Evolutionary conservation across 2,329 filamentous ascomycete genomes (phyloP).

Genomic region (Penicillium sp.): DNA sequence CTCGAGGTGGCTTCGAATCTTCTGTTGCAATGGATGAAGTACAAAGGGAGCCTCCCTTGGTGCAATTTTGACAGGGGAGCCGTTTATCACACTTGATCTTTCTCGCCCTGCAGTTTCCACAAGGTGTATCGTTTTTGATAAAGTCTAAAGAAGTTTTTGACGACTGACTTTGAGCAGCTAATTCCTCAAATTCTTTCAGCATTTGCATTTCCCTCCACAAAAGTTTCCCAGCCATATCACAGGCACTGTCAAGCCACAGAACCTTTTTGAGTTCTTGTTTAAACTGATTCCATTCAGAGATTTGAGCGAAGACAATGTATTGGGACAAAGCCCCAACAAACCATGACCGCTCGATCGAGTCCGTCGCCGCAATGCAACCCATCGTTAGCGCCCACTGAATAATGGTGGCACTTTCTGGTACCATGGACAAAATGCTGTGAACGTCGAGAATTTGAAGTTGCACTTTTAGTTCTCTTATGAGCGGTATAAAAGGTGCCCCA

Average conservation of each 20-base stretch:
- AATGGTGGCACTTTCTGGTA: constrained; percentile 18
- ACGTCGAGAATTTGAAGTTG: constrained; percentile 23
- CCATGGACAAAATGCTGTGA: constrained; percentile 23
- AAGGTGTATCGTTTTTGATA: not conserved
- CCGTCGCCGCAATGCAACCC: constrained; percentile 36
- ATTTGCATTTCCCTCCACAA: constrained; percentile 22
- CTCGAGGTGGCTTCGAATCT: not conserved
- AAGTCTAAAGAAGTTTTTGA: not conserved
- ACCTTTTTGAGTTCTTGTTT: constrained; percentile 24
- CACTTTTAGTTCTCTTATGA: constrained; percentile 25
- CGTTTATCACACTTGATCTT: constrained; percentile 8
- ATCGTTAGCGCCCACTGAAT: constrained; percentile 36
- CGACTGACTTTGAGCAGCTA: not conserved
- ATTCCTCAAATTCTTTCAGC: not conserved
- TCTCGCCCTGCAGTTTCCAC: constrained; percentile 5
- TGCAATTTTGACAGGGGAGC: constrained; percentile 9
- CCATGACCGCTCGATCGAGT: constrained; percentile 29
- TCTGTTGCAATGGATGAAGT: not conserved
- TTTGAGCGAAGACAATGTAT: constrained; percentile 16
- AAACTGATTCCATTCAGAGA: constrained; percentile 26
- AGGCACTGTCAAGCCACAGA: constrained; percentile 34
- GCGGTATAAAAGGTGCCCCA: constrained; percentile 30
- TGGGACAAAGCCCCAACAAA: constrained; percentile 27
- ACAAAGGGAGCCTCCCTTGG: not conserved
- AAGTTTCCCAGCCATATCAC: constrained; percentile 26